Conservation (phyloP, 257 asterid genomes). For the Scutellaria galericulata region DNA sequence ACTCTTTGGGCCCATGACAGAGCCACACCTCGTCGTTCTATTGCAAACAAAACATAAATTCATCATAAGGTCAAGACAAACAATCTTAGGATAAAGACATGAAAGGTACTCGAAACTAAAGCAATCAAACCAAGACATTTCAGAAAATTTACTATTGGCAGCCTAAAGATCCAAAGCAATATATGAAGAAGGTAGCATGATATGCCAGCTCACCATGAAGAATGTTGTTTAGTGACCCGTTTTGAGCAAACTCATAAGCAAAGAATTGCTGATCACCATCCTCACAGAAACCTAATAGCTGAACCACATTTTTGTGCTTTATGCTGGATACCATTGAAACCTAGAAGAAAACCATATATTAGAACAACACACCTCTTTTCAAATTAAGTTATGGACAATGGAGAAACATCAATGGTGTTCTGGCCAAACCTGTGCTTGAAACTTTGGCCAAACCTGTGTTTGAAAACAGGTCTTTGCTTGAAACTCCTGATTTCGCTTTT, state of each 20-base stretch:
- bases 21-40: conserved; percentile 57
- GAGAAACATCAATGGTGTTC: not conserved
- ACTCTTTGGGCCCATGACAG: conserved; percentile 42
- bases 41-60: not conserved
- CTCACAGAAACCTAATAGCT: conserved; percentile 61
- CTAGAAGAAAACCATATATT: conserved; percentile 36
- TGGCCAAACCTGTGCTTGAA: conserved; percentile 34
- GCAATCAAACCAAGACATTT: too few relatives aligned
- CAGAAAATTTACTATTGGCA: too few relatives aligned
- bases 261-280: conserved; percentile 51
- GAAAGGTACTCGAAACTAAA: too few relatives aligned
- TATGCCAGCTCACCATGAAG: conserved; percentile 52
- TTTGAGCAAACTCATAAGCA: conserved; percentile 61
- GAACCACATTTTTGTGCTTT: conserved; percentile 58
- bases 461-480: not conserved
- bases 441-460: too few relatives aligned
- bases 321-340: conserved; percentile 55
- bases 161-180: too few relatives aligned
- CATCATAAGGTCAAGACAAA: not conserved
- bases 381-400: not conserved
- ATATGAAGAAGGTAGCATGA: too few relatives aligned
- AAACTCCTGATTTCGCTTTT: conserved; percentile 29
- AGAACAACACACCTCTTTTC: not conserved
- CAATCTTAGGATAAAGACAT: not conserved
- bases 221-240: conserved; percentile 61